phyloP scores from a whole-genome alignment of 148 eudicot species.

The Limonium bicolor region DNA sequence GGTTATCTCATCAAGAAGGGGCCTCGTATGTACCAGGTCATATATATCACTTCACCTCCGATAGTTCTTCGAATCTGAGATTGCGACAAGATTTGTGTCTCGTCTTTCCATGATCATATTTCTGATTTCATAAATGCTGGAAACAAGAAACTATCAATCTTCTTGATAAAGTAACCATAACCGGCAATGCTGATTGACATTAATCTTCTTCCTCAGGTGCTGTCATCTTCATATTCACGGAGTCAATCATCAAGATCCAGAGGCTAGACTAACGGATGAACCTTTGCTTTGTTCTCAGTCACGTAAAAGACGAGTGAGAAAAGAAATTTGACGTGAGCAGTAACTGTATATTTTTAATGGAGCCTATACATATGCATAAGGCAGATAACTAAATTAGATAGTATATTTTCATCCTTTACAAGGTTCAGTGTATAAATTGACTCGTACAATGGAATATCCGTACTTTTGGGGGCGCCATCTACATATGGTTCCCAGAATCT shows the following conservation, averaged over 20 bases:
- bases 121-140: neutral
- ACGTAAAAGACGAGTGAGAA: too few species aligned
- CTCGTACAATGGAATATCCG: too few species aligned
- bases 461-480: too few species aligned
- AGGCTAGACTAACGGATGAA: too few species aligned
- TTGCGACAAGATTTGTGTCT: neutral
- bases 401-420: too few species aligned
- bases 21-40: slow-evolving; percentile 90
- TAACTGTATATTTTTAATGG: too few species aligned
- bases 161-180: neutral
- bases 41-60: neutral
- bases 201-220: neutral
- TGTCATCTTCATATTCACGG: slow-evolving; percentile 65
- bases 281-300: too few species aligned
- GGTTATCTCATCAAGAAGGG: slow-evolving; percentile 88
- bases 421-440: too few species aligned
- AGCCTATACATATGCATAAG: too few species aligned
- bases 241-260: slow-evolving; percentile 57
- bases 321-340: too few species aligned
- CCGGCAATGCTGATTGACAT: neutral
- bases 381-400: too few species aligned
- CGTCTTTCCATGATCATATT: neutral
- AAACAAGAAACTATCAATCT: neutral
- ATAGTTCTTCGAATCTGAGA: neutral
- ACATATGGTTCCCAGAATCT: too few species aligned